Percentiles rank a stretch among this genome's conserved stretches.
Conservation (phyloP, 2,329 filamentous ascomycete species). For the Colletotrichum tropicale region DNA sequence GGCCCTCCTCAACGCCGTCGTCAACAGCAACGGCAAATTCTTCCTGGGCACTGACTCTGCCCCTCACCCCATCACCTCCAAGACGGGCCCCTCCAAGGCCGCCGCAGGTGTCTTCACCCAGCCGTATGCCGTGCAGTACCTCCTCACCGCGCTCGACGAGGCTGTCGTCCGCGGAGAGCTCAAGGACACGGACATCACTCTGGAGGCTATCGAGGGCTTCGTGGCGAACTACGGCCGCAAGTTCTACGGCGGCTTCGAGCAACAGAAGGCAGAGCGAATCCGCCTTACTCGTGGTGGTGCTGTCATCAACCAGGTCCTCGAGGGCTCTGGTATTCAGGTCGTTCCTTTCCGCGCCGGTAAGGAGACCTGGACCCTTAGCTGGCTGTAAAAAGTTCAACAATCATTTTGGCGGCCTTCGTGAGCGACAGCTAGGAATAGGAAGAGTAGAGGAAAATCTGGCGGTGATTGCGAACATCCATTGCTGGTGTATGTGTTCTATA, state of each 20-base stretch:
- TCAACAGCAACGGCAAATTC: slow-evolving; percentile 67
- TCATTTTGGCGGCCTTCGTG: neutral
- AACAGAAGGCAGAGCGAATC: slow-evolving; percentile 56
- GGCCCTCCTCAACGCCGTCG: slow-evolving; percentile 70
- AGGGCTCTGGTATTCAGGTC: slow-evolving; percentile 62
- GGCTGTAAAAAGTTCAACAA: slow-evolving; percentile 33
- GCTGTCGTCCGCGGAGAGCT: slow-evolving; percentile 57
- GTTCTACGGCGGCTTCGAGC: slow-evolving; percentile 57
- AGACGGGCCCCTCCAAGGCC: slow-evolving; percentile 54
- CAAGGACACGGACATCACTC: slow-evolving; percentile 54
- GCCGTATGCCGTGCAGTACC: slow-evolving; percentile 69
- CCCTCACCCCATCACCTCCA: slow-evolving; percentile 65
- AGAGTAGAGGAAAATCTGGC: neutral
- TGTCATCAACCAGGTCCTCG: slow-evolving; percentile 58
- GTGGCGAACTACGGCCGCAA: slow-evolving; percentile 54
- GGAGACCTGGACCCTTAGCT: slow-evolving; percentile 60
- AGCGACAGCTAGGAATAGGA: neutral
- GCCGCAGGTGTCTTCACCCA: slow-evolving; percentile 83
- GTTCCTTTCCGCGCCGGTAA: slow-evolving; percentile 70
- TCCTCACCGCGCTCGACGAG: slow-evolving; percentile 61
- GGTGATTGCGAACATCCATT: neutral
- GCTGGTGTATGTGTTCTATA: slow-evolving; percentile 11
- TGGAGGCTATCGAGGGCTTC: slow-evolving; percentile 59
- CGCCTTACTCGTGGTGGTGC: slow-evolving; percentile 60
- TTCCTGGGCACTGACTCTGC: slow-evolving; percentile 77